These are phyloP conservation scores for Begonia loranthoides DNA, from an alignment of 306 rosid species.

Conservation along the genomic window DNA sequence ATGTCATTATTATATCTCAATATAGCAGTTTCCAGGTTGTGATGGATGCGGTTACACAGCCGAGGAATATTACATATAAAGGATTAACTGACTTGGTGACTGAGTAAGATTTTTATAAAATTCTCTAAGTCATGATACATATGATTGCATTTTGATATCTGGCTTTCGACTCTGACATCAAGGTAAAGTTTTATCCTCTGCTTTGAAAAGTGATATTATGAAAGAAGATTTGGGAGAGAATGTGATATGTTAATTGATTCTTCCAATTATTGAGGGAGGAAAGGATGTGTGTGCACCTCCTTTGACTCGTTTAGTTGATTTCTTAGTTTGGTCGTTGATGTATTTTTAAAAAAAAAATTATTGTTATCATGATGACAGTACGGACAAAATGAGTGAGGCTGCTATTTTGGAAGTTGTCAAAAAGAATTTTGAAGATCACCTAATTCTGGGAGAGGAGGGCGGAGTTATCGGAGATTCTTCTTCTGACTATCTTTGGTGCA, in stretches of 20 bases:
- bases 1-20: too few relatives aligned
- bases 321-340: background rate
- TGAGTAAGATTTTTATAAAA: conserved; percentile 47
- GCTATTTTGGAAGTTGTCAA: conserved; percentile 67
- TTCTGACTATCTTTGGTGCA: conserved; percentile 96
- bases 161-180: background rate
- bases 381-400: conserved; percentile 91
- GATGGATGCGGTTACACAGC: conserved; percentile 94
- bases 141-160: background rate
- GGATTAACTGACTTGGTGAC: conserved; percentile 95
- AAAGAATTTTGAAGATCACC: conserved; percentile 65
- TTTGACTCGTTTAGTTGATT: background rate
- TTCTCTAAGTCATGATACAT: background rate
- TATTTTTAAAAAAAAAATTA: background rate
- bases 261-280: background rate
- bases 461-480: conserved; percentile 80
- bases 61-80: conserved; percentile 66
- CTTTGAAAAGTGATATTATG: background rate
- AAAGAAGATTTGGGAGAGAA: too few relatives aligned
- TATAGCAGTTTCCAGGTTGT: conserved; percentile 53
- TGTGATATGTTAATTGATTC: background rate
- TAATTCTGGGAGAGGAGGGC: conserved; percentile 97
- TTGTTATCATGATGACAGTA: conserved; percentile 28
- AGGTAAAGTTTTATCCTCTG: background rate
- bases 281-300: background rate